phyloP scores from a whole-genome alignment of 805 yeast genomes.

The Schizosaccharomyces japonicus region DNA sequence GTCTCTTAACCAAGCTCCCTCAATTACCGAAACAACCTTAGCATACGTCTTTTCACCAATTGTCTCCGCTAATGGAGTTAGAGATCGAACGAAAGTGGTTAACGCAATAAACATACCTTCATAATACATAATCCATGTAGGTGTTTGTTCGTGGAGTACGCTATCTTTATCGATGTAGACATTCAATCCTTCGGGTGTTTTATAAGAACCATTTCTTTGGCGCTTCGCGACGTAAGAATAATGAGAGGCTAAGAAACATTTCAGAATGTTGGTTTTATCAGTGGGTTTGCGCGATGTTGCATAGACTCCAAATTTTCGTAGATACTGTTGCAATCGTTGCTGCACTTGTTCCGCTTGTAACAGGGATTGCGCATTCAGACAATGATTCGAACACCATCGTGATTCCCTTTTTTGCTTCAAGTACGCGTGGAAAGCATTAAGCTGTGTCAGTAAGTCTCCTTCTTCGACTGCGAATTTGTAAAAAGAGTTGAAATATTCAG shows the following conservation, averaged over 20 bases:
- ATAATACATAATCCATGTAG: constrained; percentile 9
- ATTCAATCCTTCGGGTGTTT: background rate
- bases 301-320: constrained; percentile 6
- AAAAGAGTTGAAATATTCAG: too few species aligned
- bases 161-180: constrained; percentile 11
- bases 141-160: constrained; percentile 8
- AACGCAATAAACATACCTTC: constrained; percentile 2
- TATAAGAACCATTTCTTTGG: constrained; percentile 6
- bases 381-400: constrained; percentile 44
- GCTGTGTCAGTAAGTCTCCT: constrained; percentile 58
- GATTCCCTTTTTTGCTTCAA: constrained; percentile 25
- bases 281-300: background rate
- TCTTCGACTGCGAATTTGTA: constrained; percentile 47
- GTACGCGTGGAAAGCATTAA: constrained; percentile 22
- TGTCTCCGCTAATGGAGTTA: constrained; percentile 3
- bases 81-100: background rate
- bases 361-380: constrained; percentile 37
- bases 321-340: constrained; percentile 24
- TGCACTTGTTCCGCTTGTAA: constrained; percentile 41
- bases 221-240: constrained; percentile 9
- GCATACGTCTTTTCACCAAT: constrained; percentile 9
- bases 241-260: constrained; percentile 10
- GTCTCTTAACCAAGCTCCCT: constrained; percentile 10
- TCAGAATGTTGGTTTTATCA: constrained; percentile 5
- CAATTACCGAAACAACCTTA: constrained; percentile 9